Evolutionary conservation across 495 filamentous ascomycete genomes (phyloP), one percentile per base, ranked within the genome.

Genomic region (Bombardia bombarda): DNA sequence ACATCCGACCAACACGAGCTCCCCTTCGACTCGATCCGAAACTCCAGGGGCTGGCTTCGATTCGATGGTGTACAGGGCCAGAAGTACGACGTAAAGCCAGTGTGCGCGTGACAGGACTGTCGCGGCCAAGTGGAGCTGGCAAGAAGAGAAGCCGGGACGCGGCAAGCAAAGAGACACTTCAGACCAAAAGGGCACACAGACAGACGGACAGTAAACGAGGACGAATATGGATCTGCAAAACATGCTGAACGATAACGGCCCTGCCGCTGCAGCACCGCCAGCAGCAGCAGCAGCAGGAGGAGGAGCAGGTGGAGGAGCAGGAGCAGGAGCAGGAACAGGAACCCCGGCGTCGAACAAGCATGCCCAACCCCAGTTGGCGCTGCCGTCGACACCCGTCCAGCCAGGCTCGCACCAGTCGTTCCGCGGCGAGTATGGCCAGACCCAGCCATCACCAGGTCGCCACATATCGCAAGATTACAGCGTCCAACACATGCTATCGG

Each of bases 211-310:
- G 22, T n/a, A 21, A 24, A 28, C 39, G 13, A 14, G 18, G 1
- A 17, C 42, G 55, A 66, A 48, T 42, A 80, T 80, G 76, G 75
- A 80, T 65, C 61, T 80, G 45, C 59, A 66, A 53, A 67, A 65
- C 14, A 75, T 80, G 56, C 60, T 80, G 43, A 78, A 77, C 61
- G 65, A 60, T 38, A 62, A 49, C 40, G 55, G 44, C 8, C 55
- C 57, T 20, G 47, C 57, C 18, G 47, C 56, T 51, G 45, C 43
- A 38, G 46, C 44, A 52, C 26, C 58, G 51, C 21, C 52, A 54
- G 28, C 47, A 53, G 12, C 58, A 52, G 10, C 47, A 32, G 32
- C 65, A n/a, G n/a, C n/a, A n/a, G n/a, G n/a, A n/a, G n/a, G n/a
- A n/a, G n/a, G n/a, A n/a, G n/a, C n/a, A n/a, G n/a, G n/a, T n/a